A percentile compares a stretch with the other conserved stretches of the same genome.
These are phyloP conservation scores for Stachybotrys echinatus DNA, from an alignment of 2,329 filamentous ascomycete genomes.

Conservation along the genomic window DNA sequence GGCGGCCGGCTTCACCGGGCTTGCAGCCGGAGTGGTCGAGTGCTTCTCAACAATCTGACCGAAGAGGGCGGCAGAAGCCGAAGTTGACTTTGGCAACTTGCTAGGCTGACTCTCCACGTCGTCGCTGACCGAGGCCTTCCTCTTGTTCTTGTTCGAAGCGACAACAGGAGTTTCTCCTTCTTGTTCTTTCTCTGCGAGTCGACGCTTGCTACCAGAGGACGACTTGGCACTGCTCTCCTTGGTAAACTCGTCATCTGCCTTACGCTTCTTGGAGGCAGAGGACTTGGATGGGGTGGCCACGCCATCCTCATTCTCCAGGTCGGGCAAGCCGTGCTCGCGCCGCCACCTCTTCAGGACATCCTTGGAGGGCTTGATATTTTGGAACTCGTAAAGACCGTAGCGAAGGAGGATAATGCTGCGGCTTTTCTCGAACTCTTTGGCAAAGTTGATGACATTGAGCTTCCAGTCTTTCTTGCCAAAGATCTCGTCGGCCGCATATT, in stretches of 20 bases:
- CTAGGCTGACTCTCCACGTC: conserved; percentile 42
- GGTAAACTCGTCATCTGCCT: conserved; percentile 47
- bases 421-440: conserved; percentile 61
- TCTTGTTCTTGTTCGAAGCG: conserved; percentile 42
- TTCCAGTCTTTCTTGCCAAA: conserved; percentile 58
- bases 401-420: conserved; percentile 55
- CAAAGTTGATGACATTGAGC: conserved; percentile 56
- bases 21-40: conserved; percentile 23
- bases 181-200: conserved; percentile 34
- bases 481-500: conserved; percentile 57
- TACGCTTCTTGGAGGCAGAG: conserved; percentile 45
- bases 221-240: conserved; percentile 28
- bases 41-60: conserved; percentile 52
- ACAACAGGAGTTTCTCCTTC: conserved; percentile 22
- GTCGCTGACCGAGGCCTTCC: conserved; percentile 41
- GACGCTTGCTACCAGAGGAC: conserved; percentile 43
- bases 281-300: conserved; percentile 24
- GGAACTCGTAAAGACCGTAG: conserved; percentile 59
- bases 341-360: conserved; percentile 55
- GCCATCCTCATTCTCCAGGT: conserved; percentile 38
- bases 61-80: conserved; percentile 50
- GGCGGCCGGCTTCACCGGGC: conserved; percentile 23
- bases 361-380: conserved; percentile 54
- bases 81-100: conserved; percentile 49
- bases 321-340: conserved; percentile 48